Base-by-base conservation (phyloP, 75 land plant genomes). In the Cryptomeria japonica region DNA sequence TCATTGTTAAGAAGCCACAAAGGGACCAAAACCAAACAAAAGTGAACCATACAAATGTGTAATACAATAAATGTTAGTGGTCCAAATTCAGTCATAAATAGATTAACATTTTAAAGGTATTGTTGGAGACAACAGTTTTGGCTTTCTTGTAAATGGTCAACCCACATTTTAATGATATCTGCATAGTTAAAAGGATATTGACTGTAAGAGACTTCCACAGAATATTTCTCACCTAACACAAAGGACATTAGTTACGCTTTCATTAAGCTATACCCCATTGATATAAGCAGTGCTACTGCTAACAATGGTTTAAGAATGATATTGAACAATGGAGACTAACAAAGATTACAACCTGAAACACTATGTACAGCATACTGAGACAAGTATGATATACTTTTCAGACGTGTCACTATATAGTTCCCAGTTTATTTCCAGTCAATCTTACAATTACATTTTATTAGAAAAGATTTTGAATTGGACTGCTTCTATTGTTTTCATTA, bases 21-120 rank as follows among this genome's bases (percentile, higher is more conserved):
- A 83, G 80, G 16, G 25, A 47, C 44, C 31, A 82, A 82, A 44
- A 82, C n/a, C 51, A 82, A 80, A 75, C 37, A 31, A 75, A 75
- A 2, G 38, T 32, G 37, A 75, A 75, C 77, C 34, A 75, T 75
- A 75, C 38, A 64, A 0, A 28, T 22, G 31, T 64, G n/a, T 61
- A 61, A 22, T 61, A 22, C 70, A 64, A 25, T 64, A 7, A 64
- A 64, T 64, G n/a, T 64, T 6, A 64, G 70, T 8, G 9, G 70
- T 64, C 28, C 7, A 25, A 64, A 64, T 64, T 64, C n/a, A 25
- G 28, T 28, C 8, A 64, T 64, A 22, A 64, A 64, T 8, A 64
- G 31, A 64, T 64, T 64, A 58, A 58, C 64, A 19, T 58, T 64
- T 64, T 64, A 64, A 5, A 64, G 31, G n/a, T 25, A 64, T 64